Evolutionary conservation across 208 protist genomes (phyloP), one percentile per base, ranked within the genome.

Genomic region (Trypanosoma boissoni): DNA sequence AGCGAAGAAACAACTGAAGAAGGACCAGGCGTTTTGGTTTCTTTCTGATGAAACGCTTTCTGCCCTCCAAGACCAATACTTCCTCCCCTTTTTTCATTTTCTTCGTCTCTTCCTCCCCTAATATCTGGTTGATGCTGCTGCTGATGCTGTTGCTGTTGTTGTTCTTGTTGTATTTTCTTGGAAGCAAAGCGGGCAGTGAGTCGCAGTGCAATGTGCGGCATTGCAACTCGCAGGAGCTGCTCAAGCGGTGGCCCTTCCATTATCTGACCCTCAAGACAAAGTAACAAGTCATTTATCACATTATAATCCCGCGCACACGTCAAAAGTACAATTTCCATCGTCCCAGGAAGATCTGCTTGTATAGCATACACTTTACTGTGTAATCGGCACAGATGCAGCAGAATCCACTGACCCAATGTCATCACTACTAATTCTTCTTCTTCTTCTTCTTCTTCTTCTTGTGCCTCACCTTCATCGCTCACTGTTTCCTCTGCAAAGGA

Each of bases 381-480:
- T 16, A 87, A 58, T 9, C 83, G 77, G 54, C 83, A 90, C 0
- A 93, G 70, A 55, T 93, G 86, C 8, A 91, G 62, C 9, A 93
- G 64, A 0, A 89, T 23, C 5, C 63, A 70, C 57, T 86, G 76
- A 3, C 86, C 86, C 12, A 93, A 55, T 12, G 68, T 76, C 24
- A 88, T 55, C 14, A 52, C 34, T 24, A 65, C 16, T 5, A 2
- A 8, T 1, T 9, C 10, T 23, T 64, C 28, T 20, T 36, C 32
- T 42, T 23, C 20, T 39, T 9, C 48, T 3, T 31, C 32, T 34
- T 64, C 57, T 36, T 64, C 20, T 43, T 65, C 46, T 23, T 41
- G 12, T 50, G 58, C 34, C 24, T 24, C 31, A 34, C 39, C 21
- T 31, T 28, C 21, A n/a, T 7, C 36, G 10, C 18, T 28, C 0